A percentile compares a stretch with the other conserved stretches of the same genome.
phyloP scores from a whole-genome alignment of 805 yeast genomes.

The Priceomyces fermenticarens region DNA sequence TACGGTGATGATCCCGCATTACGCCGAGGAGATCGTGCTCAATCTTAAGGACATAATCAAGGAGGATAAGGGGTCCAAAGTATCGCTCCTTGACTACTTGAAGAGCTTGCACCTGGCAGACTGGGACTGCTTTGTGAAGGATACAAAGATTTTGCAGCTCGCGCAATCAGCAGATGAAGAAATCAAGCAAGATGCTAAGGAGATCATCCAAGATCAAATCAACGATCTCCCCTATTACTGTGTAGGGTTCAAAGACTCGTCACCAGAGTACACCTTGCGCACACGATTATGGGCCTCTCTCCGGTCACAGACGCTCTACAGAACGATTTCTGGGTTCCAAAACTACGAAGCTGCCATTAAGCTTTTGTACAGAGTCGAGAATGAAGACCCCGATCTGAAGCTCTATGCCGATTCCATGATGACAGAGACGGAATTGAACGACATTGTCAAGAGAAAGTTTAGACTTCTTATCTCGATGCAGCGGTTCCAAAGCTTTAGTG shows the following conservation, averaged over 20 bases:
- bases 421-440: conserved; percentile 19
- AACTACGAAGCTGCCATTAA: conserved; percentile 74
- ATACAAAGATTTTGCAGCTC: conserved; percentile 50
- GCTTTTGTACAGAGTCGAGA: conserved; percentile 65
- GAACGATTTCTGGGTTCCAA: conserved; percentile 82
- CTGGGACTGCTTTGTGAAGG: conserved; percentile 79
- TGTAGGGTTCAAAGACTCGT: conserved; percentile 67
- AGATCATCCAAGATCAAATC: conserved; percentile 37
- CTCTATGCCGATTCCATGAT: conserved; percentile 4
- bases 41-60: conserved; percentile 44
- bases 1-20: conserved; percentile 52
- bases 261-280: conserved; percentile 60
- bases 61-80: conserved; percentile 43
- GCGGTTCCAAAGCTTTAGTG: conserved; percentile 62
- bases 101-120: conserved; percentile 69
- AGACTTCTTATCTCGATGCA: conserved; percentile 85
- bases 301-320: conserved; percentile 76
- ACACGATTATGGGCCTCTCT: conserved; percentile 88
- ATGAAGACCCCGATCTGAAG: conserved; percentile 42
- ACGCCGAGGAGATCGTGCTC: conserved; percentile 47
- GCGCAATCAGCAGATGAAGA: conserved; percentile 6
- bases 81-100: conserved; percentile 73
- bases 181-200: conserved; percentile 7
- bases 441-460: conserved; percentile 74
- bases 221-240: conserved; percentile 69